Base-by-base conservation (phyloP, 176 grass and related monocot species). In the Oryza punctata region DNA sequence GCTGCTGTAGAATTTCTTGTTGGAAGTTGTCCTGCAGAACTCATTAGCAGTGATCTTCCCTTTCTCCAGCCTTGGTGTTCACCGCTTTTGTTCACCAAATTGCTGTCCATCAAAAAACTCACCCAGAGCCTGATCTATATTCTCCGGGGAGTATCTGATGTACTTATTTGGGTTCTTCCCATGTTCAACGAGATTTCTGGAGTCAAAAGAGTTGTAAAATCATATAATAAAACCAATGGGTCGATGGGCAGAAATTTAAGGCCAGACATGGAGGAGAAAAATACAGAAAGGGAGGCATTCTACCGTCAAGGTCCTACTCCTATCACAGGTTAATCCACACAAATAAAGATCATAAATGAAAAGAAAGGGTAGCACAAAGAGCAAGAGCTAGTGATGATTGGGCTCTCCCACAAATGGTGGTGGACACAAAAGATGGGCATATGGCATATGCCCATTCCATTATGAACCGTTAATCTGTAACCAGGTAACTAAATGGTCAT, bases 101-200 rank as follows among this genome's bases (percentile, higher is more conserved):
- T 88, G 80, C 66, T 88, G 84, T 65, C 91, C 94, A 65, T 85
- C 78, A 54, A 97, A 97, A 24, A 97, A 87, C 69, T 91, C 89
- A 70, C 81, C 75, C 12, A 97, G 60, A 59, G 91, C 65, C 67
- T 88, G 64, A 11, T 97, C 91, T 65, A 97, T 6, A 71, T 81
- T 68, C 81, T 94, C 91, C 28, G 87, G 81, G 44, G 73, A 46
- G 78, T 90, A 85, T 86, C 77, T 97, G 24, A 97, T 81, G 77
- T 97, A 90, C 52, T 97, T 94, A 26, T 37, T 70, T 24, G 89
- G 91, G 47, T 97, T 91, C 87, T 86, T 97, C 74, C 74, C 86
- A 67, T 87, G 76, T 59, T 94, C 84, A 83, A 94, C 40, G 61
- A 94, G 70, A 69, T 68, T 37, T 82, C 91, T 97, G 82, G 13